Evolutionary conservation across 2,329 filamentous ascomycete species (phyloP), one percentile per base, ranked within the genome.

Genomic region (Colletotrichum theobromicola): DNA sequence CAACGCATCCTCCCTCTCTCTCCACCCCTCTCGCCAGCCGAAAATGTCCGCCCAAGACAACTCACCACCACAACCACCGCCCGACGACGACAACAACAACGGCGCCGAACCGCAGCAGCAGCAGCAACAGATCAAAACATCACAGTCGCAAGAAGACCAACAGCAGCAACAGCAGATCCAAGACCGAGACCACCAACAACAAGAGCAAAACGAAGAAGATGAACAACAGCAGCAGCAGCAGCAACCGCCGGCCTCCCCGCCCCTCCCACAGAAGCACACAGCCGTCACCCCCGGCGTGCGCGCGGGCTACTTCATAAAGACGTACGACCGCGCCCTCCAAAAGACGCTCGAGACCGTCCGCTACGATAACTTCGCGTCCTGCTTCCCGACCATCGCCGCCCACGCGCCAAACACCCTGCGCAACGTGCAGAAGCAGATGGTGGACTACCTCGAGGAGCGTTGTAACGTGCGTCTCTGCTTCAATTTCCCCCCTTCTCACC

Each of bases 341-440:
- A 75, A 73, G 84, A 65, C 62, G 37, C 62, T 65, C 21, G 18
- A 81, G 77, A 88, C 89, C 79, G 85, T 93, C 69, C 87, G 84
- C 76, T 90, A 87, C 84, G 85, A 88, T 63, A 90, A 90, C 80
- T 89, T 93, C 77, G 88, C 88, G 3, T 85, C 88, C 3, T 93
- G 91, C 82, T 93, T 91, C 80, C 91, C 91, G 57, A 91, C 88
- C 24, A 85, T 92, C n/a, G 87, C 89, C 21, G 80, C 82, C 50
- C 83, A 85, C 75, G 87, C 90, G 24, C 88, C 89, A 28, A 83
- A 82, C 9, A 86, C 88, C 46, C 84, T 93, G 78, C 84, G 84
- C 76, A 86, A 87, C 76, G 87, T 92, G 53, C 91, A 92, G 84
- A 81, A 82, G 67, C 88, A 90, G 79, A 90, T 93, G 88, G 87